Evolutionary conservation across 179 eudicot species (phyloP), one percentile per base, ranked within the genome.

Genomic region (Pouteria campechiana): DNA sequence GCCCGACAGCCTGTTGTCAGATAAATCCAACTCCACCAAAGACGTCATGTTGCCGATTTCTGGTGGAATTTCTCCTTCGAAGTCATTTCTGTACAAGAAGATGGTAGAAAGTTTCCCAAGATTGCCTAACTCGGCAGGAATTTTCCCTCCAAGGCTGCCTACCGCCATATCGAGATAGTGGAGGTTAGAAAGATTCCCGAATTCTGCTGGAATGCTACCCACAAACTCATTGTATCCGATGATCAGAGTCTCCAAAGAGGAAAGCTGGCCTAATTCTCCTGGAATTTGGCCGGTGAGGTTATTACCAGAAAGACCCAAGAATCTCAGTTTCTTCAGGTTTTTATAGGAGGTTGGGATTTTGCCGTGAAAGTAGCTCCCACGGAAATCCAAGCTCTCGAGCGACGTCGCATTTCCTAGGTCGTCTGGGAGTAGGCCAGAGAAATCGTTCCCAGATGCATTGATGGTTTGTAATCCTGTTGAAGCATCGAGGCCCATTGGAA

Each of bases 291-390:
- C 93, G 0, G 93, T 73, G 2, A 86, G 73, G 65, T 70, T 72
- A 17, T 86, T 86, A 3, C 96, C 96, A 0, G 96, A 86, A 32
- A 86, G 60, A 13, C 96, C 96, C 43, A 86, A 69, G 54, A 76
- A 82, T 67, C 58, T 86, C 65, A 86, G 40, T 29, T 63, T 74
- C 48, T 67, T 55, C 45, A 86, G 46, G 18, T 60, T 65, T 46
- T 21, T 48, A 42, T 65, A 64, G 1, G 76, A 56, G 6, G 5
- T 42, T 0, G 96, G 96, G 13, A 86, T 60, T 14, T 75, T 57
- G 0, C 96, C 96, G 24, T 57, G 68, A 5, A 82, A 82, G 55
- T 55, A 83, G 41, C 77, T 79, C 27, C 96, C 96, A 16, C 93
- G 50, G 21, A 86, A 65, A 52, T 86, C 96, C 2, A 86, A 33